These are phyloP conservation scores for Tolypocladium inflatum DNA, from an alignment of 2,329 filamentous ascomycete genomes.

Conservation along the genomic window DNA sequence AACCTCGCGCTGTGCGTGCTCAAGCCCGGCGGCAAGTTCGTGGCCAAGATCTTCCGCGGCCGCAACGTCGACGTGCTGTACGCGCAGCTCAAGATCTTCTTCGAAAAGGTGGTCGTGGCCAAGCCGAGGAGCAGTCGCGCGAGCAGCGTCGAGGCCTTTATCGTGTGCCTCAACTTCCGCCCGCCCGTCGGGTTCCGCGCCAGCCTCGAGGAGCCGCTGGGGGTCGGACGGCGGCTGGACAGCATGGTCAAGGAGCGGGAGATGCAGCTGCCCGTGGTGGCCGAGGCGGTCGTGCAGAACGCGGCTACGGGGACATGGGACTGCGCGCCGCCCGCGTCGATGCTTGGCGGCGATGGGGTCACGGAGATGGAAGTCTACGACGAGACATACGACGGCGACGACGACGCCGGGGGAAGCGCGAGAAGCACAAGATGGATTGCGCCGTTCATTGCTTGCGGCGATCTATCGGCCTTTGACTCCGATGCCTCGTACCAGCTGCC, in stretches of 20 bases:
- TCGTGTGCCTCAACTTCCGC: conserved; percentile 84
- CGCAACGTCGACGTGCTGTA: conserved; percentile 94
- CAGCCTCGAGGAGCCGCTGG: conserved; percentile 66
- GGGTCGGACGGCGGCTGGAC: conserved; percentile 47
- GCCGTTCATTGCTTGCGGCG: conserved; percentile 93
- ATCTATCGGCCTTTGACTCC: conserved; percentile 88
- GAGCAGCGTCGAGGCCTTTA: conserved; percentile 92
- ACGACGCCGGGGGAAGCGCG: conserved; percentile 12
- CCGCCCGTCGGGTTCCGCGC: conserved; percentile 69
- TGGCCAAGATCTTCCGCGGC: conserved; percentile 94
- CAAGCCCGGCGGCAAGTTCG: conserved; percentile 87
- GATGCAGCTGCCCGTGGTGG: conserved; percentile 29
- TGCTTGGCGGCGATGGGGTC: conserved; percentile 22
- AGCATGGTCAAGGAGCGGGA: conserved; percentile 36
- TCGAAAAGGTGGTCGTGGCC: conserved; percentile 74
- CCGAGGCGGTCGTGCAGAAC: conserved; percentile 36
- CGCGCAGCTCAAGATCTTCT: conserved; percentile 87
- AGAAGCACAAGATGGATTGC: conserved; percentile 68
- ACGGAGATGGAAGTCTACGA: conserved; percentile 44
- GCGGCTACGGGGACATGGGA: conserved; percentile 34
- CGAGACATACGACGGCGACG: conserved; percentile 15
- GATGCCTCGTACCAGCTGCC: conserved; percentile 91
- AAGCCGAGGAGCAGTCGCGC: conserved; percentile 93
- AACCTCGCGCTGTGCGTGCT: conserved; percentile 91
- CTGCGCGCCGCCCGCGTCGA: conserved; percentile 7